phyloP scores from a whole-genome alignment of 805 yeast genomes.

The Saccharomycopsis schoenii region DNA sequence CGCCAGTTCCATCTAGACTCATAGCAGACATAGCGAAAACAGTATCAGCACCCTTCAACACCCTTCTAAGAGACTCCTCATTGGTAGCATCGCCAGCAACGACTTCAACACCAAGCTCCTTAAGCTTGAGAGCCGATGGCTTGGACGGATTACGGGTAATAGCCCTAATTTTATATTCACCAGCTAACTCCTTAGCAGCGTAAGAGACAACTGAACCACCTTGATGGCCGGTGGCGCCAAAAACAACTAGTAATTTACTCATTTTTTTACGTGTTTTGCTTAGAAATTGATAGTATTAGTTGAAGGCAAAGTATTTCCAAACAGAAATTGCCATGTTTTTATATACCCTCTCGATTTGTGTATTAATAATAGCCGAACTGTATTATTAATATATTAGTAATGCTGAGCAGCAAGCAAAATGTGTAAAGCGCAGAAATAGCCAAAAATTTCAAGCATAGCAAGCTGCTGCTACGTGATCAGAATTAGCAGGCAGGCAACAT shows the following conservation, averaged over 20 bases:
- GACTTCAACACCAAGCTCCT: not conserved
- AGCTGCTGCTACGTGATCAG: too few species aligned
- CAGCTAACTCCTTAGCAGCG: not conserved
- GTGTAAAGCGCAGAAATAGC: too few species aligned
- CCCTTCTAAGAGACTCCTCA: not conserved
- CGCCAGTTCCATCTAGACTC: not conserved
- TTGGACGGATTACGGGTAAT: not conserved
- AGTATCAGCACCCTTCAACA: constrained; percentile 1
- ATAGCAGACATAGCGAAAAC: not conserved
- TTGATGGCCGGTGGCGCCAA: constrained; percentile 6
- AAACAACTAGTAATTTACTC: constrained; percentile 4
- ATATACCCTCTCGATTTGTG: too few species aligned
- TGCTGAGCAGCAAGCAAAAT: too few species aligned
- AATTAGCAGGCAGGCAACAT: too few species aligned
- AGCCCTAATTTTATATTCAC: not conserved
- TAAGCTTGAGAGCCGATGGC: not conserved
- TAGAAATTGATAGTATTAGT: too few species aligned
- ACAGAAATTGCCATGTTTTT: too few species aligned
- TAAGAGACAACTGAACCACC: constrained; percentile 2
- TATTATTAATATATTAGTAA: too few species aligned
- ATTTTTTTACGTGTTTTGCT: not conserved
- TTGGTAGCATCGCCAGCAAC: not conserved
- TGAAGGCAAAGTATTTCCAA: too few species aligned
- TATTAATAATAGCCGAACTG: too few species aligned
- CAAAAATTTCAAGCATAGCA: too few species aligned